These are phyloP conservation scores for Prunus mira DNA, from an alignment of 306 rosid species.

Conservation along the genomic window DNA sequence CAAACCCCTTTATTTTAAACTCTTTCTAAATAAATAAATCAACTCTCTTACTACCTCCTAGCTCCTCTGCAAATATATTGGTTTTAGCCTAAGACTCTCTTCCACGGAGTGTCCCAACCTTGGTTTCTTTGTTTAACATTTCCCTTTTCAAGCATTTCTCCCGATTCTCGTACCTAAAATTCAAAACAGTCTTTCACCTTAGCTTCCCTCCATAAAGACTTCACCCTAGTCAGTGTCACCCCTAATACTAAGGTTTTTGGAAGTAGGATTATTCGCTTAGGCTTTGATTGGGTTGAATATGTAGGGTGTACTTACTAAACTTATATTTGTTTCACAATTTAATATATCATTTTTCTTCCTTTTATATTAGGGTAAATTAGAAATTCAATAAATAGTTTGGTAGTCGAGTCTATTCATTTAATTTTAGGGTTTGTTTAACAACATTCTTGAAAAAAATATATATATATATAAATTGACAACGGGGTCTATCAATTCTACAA, in stretches of 20 bases:
- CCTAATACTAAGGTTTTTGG: not conserved
- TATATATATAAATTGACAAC: too few species aligned
- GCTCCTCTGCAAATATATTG: not conserved
- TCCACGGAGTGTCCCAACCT: not conserved
- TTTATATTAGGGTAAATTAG: too few species aligned
- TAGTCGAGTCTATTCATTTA: too few species aligned
- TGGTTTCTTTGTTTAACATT: not conserved
- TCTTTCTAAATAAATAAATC: not conserved
- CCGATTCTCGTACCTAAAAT: not conserved
- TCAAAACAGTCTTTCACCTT: not conserved
- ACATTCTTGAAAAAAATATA: too few species aligned
- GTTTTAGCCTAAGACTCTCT: not conserved
- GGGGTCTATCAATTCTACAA: too few species aligned
- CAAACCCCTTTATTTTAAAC: not conserved
- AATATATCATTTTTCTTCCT: too few species aligned
- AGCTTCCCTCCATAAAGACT: not conserved
- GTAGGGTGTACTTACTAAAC: too few species aligned
- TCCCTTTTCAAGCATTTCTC: not conserved
- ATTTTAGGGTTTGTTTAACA: too few species aligned
- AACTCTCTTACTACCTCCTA: not conserved
- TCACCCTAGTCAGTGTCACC: not conserved
- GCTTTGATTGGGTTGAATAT: too few species aligned
- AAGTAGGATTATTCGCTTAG: conserved; percentile 48
- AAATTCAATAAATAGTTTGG: too few species aligned
- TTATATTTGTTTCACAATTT: too few species aligned